Evolutionary conservation across 495 filamentous ascomycete species (phyloP).

Genomic region (Lineolata rhizophorae): DNA sequence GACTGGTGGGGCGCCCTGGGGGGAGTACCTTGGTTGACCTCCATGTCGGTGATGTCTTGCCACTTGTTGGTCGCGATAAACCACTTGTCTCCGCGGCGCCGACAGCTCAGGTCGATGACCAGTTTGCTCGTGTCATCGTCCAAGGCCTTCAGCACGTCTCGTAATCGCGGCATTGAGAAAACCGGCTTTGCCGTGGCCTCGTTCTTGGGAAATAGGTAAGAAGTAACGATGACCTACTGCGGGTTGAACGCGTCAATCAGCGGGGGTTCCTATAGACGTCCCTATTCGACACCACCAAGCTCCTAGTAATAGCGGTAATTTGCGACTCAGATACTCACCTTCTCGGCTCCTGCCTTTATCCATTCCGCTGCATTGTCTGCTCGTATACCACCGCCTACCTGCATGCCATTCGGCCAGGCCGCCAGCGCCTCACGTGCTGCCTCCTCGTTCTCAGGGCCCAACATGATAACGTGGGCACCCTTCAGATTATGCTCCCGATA

Average conservation of each 20-base stretch:
- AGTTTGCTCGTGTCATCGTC: constrained; percentile 56
- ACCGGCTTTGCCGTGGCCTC: too few species aligned
- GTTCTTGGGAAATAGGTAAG: constrained; percentile 63
- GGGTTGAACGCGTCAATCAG: too few species aligned
- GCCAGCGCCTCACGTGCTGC: constrained; percentile 55
- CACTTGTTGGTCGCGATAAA: constrained; percentile 96
- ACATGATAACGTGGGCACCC: constrained; percentile 88
- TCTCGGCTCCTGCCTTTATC: constrained; percentile 75
- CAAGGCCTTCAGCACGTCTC: constrained; percentile 46
- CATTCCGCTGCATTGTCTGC: constrained; percentile 64
- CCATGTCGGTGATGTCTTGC: constrained; percentile 93
- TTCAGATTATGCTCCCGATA: constrained; percentile 51
- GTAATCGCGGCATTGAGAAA: constrained; percentile 53
- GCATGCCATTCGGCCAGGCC: constrained; percentile 55
- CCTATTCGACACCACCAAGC: too few species aligned
- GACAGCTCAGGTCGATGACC: constrained; percentile 86
- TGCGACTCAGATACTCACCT: constrained; percentile 31
- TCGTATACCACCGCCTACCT: constrained; percentile 81
- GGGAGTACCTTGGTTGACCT: constrained; percentile 63
- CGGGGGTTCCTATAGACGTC: too few species aligned
- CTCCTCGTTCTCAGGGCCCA: constrained; percentile 66
- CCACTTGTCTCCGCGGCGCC: constrained; percentile 51
- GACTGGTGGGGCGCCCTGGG: too few species aligned
- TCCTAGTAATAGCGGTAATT: constrained; percentile 5
- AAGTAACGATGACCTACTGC: constrained; percentile 72